These are phyloP conservation scores for Paramecium caudatum DNA, from an alignment of 73 alveolate genomes.

Conservation along the genomic window DNA sequence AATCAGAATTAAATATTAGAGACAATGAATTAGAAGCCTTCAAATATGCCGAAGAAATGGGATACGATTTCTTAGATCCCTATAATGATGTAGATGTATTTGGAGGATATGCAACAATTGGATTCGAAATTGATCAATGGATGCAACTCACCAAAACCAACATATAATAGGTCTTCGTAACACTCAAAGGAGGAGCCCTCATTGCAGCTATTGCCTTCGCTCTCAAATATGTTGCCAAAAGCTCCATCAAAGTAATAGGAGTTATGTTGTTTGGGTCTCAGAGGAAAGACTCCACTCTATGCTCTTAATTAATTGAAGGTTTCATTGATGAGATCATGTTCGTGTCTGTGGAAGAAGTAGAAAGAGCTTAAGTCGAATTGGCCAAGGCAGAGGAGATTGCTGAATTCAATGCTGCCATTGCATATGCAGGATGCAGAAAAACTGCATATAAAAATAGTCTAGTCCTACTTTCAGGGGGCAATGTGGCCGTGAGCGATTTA, in stretches of 20 bases:
- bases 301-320: background rate
- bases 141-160: background rate
- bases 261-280: background rate
- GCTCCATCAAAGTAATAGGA: background rate
- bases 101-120: slow-evolving; percentile 62
- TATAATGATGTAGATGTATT: slow-evolving; percentile 24
- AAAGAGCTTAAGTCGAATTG: slow-evolving; percentile 38
- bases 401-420: slow-evolving; percentile 52
- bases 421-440: slow-evolving; percentile 59
- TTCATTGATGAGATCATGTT: slow-evolving; percentile 24
- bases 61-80: slow-evolving; percentile 5
- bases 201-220: background rate
- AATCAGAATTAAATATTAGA: background rate
- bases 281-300: background rate
- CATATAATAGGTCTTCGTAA: background rate
- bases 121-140: slow-evolving; percentile 49
- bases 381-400: background rate
- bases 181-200: slow-evolving; percentile 16
- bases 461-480: slow-evolving; percentile 31
- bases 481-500: slow-evolving; percentile 32
- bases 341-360: slow-evolving; percentile 31
- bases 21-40: background rate
- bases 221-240: background rate
- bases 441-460: slow-evolving; percentile 22
- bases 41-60: slow-evolving; percentile 41